phyloP scores from a whole-genome alignment of 257 asterid genomes.

The Nicotiana paniculata region DNA sequence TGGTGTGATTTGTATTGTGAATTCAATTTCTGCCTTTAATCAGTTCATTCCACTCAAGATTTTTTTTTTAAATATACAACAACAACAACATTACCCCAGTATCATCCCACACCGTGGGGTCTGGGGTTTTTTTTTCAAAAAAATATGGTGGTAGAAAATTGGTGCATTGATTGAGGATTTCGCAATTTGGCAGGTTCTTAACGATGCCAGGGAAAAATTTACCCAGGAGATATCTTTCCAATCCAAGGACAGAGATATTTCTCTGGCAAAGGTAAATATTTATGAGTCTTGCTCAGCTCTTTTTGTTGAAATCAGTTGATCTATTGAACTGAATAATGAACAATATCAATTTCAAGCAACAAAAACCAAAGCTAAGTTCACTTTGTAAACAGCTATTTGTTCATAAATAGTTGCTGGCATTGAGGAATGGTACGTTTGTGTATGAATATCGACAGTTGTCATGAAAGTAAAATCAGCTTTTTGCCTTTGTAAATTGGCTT shows the following conservation, averaged over 20 bases:
- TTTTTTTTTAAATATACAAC: too few relatives aligned
- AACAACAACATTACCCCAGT: too few relatives aligned
- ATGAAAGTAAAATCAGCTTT: background rate
- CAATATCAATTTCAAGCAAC: background rate
- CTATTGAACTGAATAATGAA: background rate
- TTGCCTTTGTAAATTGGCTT: background rate
- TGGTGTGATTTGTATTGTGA: background rate
- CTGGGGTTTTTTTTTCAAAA: too few relatives aligned
- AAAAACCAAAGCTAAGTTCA: background rate
- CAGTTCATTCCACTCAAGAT: background rate
- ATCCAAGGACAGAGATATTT: constrained; percentile 80
- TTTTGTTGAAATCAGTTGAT: constrained; percentile 9
- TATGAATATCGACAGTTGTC: background rate
- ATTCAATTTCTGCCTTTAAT: background rate
- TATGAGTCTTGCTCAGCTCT: background rate
- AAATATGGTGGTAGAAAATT: constrained; percentile 7
- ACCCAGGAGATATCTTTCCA: constrained; percentile 72
- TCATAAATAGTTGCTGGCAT: background rate
- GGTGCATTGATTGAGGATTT: constrained; percentile 14
- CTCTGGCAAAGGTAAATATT: constrained; percentile 71
- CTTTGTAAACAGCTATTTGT: background rate
- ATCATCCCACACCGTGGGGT: too few relatives aligned
- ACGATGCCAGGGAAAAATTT: constrained; percentile 69
- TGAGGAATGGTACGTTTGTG: background rate
- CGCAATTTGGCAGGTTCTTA: constrained; percentile 45